These are phyloP conservation scores for Isatis lusitanica DNA, from an alignment of 441 rosid genomes.

Conservation along the genomic window DNA sequence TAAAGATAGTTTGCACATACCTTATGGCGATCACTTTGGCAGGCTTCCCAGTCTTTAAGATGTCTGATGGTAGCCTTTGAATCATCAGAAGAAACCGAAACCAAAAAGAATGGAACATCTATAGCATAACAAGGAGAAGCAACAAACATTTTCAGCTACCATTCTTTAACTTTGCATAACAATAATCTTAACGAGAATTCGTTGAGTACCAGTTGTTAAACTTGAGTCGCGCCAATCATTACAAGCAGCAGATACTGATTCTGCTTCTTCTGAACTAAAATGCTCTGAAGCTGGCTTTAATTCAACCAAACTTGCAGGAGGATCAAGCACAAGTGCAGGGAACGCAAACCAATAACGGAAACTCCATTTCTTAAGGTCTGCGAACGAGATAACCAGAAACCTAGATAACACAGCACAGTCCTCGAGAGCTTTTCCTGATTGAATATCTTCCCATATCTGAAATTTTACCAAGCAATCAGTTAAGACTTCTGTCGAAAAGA, in stretches of 20 bases:
- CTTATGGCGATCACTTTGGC: slow-evolving; percentile 70
- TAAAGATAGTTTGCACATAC: slow-evolving; percentile 43
- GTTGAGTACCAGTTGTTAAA: slow-evolving; percentile 60
- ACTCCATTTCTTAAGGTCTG: slow-evolving; percentile 88
- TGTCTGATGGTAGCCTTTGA: slow-evolving; percentile 59
- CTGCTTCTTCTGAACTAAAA: slow-evolving; percentile 74
- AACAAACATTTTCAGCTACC: not conserved
- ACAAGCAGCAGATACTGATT: slow-evolving; percentile 76
- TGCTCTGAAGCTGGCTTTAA: slow-evolving; percentile 78
- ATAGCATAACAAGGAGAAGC: slow-evolving; percentile 30
- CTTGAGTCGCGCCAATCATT: slow-evolving; percentile 81
- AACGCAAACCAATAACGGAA: slow-evolving; percentile 93
- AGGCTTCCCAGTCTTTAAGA: slow-evolving; percentile 71
- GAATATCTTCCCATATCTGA: slow-evolving; percentile 95
- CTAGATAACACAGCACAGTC: slow-evolving; percentile 65
- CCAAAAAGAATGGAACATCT: slow-evolving; percentile 90
- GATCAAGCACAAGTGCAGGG: slow-evolving; percentile 86
- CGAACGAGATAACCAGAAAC: slow-evolving; percentile 81
- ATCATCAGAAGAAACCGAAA: slow-evolving; percentile 56
- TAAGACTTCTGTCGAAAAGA: not conserved
- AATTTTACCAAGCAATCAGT: slow-evolving; percentile 9
- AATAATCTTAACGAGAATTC: no score
- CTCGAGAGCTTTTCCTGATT: slow-evolving; percentile 72
- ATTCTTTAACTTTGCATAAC: not conserved
- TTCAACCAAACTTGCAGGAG: slow-evolving; percentile 69